Evolutionary conservation across 257 asterid genomes (phyloP), one percentile per base, ranked within the genome.

Genomic region (Anisodus tanguticus): DNA sequence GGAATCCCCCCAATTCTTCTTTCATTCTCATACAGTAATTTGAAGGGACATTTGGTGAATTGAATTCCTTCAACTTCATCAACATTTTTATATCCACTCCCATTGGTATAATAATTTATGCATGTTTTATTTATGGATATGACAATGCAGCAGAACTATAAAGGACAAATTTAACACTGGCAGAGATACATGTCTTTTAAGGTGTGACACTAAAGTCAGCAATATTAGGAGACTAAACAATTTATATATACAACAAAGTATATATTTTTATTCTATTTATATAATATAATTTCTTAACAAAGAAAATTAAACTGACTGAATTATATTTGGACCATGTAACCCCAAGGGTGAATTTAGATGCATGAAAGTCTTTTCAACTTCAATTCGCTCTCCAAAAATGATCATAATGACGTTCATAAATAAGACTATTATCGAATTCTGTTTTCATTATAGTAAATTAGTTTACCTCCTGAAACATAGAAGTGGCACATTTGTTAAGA

Each of bases 71-170:
- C 60, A 6, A 74, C 81, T 74, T 49, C 19, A 47, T 22, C 60
- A 74, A 22, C 62, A 47, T 45, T 72, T 72, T 72, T 74, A 49
- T 74, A 74, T 22, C 62, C 62, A 45, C 59, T 76, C 81, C 39
- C 9, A 11, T 51, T 51, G 62, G 17, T 16, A 51, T 22, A 74
- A 6, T 49, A 22, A 51, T 58, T 49, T 74, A 19, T n/a, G 19
- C 13, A 15, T 39, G 17, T 31, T 12, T 11, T 13, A 67, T 13
- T 12, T 67, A 37, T 74, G 26, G 19, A 3, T 11, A 64, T 22
- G 12, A 64, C 45, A 17, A 64, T 64, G 71, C 45, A 64, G 12
- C 12, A 19, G 19, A 74, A 26, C 7, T 12, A 47, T 47, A 45
- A 17, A 3, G 58, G 43, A n/a, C 37, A 41, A 41, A 71, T 71